These are phyloP conservation scores for Peronospora belbahrii DNA, from an alignment of 352 stramenopile genomes.

Conservation along the genomic window DNA sequence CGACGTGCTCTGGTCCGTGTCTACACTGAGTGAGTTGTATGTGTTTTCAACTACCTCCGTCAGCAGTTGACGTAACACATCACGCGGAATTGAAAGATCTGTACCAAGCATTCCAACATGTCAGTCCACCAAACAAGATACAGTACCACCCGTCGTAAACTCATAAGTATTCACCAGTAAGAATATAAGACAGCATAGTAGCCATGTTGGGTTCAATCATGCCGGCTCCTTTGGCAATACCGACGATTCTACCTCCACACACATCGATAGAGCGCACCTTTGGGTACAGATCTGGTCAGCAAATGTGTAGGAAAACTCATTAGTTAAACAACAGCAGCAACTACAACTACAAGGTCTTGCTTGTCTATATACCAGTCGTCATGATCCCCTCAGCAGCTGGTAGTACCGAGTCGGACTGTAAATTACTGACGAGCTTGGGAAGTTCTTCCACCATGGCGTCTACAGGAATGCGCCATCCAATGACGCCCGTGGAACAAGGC, in stretches of 20 bases:
- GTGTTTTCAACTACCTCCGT: constrained; percentile 76
- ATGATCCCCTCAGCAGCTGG: constrained; percentile 94
- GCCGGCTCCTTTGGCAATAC: constrained; percentile 96
- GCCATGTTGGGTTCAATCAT: constrained; percentile 99
- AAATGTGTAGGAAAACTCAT: not conserved
- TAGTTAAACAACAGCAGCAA: not conserved
- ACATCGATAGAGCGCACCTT: constrained; percentile 84
- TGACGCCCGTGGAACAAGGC: constrained; percentile 95
- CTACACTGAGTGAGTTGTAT: constrained; percentile 93
- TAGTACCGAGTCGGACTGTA: constrained; percentile 92
- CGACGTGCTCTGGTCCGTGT: constrained; percentile 97
- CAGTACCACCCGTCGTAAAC: not conserved
- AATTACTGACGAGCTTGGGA: constrained; percentile 65
- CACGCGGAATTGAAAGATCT: constrained; percentile 73
- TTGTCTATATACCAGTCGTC: constrained; percentile 80
- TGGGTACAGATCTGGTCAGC: constrained; percentile 67
- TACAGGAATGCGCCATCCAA: constrained; percentile 96
- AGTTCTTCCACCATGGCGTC: constrained; percentile 83
- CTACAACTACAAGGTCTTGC: not conserved
- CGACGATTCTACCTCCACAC: constrained; percentile 88
- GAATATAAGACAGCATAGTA: constrained; percentile 85
- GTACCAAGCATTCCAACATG: not conserved
- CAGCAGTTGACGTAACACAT: constrained; percentile 73
- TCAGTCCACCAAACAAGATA: constrained; percentile 1
- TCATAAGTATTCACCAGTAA: constrained; percentile 48